Percentiles rank a stretch among this genome's conserved stretches.
phyloP scores from a whole-genome alignment of 768 basidiomycete genomes.

The Tephrocybe rancida region DNA sequence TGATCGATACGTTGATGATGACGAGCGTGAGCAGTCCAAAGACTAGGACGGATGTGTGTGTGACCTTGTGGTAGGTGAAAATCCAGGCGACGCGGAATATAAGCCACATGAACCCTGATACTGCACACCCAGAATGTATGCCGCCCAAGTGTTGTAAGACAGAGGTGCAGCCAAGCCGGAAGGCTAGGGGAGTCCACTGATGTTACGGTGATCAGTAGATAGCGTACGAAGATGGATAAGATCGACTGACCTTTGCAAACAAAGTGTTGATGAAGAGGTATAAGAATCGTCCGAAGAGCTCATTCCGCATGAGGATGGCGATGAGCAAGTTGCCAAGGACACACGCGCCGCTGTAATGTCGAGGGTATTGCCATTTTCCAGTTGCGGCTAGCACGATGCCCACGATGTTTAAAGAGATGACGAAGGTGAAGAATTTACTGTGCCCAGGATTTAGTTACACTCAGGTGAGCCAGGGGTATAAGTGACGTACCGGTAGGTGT shows the following conservation, averaged over 20 bases:
- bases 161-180: slow-evolving; percentile 73
- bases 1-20: slow-evolving; percentile 60
- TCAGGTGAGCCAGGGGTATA: not conserved
- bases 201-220: slow-evolving; percentile 5
- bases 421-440: slow-evolving; percentile 75
- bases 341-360: slow-evolving; percentile 66
- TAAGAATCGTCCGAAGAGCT: slow-evolving; percentile 77
- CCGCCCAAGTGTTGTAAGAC: slow-evolving; percentile 79
- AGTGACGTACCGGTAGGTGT: slow-evolving; percentile 65
- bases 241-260: slow-evolving; percentile 70
- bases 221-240: not conserved
- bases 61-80: slow-evolving; percentile 50
- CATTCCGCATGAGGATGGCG: slow-evolving; percentile 79
- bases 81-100: slow-evolving; percentile 60
- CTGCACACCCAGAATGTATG: slow-evolving; percentile 82
- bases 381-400: slow-evolving; percentile 62
- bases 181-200: slow-evolving; percentile 51
- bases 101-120: slow-evolving; percentile 76
- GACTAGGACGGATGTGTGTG: slow-evolving; percentile 56
- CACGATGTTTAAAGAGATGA: slow-evolving; percentile 59
- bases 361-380: slow-evolving; percentile 70
- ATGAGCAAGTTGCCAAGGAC: slow-evolving; percentile 75
- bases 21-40: slow-evolving; percentile 65
- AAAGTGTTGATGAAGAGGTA: slow-evolving; percentile 72
- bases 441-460: not conserved